Evolutionary conservation across 2,329 filamentous ascomycete species (phyloP).

Genomic region (Periconia sp.): DNA sequence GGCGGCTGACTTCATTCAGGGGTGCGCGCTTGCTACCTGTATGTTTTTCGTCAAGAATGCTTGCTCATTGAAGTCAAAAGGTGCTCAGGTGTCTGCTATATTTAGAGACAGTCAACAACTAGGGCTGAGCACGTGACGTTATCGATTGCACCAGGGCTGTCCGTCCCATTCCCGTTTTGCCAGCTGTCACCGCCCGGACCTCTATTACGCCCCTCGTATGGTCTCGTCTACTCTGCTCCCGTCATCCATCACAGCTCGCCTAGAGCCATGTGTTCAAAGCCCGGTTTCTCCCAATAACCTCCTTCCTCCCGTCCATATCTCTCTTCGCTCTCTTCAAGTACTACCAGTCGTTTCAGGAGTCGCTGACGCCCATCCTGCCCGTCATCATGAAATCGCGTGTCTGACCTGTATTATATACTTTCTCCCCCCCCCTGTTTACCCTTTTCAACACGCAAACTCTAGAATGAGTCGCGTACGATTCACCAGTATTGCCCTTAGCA

Average conservation of each 20-base stretch:
- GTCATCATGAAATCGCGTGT: constrained; percentile 5
- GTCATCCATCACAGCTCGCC: neutral
- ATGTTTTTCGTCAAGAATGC: too few species aligned
- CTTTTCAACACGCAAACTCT: neutral
- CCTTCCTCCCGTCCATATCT: neutral
- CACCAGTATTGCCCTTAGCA: constrained; percentile 16
- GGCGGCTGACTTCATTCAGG: too few species aligned
- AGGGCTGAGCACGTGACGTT: constrained; percentile 3
- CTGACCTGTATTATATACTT: neutral
- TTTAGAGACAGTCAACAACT: too few species aligned
- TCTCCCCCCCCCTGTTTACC: neutral
- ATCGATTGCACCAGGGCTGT: too few species aligned
- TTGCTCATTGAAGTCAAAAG: too few species aligned
- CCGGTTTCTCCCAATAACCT: neutral
- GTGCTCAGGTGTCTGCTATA: too few species aligned
- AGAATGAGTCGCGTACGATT: constrained; percentile 18
- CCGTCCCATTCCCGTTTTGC: neutral
- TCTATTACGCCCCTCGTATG: neutral
- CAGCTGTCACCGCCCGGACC: neutral
- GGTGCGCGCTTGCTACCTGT: too few species aligned
- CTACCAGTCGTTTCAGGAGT: too few species aligned
- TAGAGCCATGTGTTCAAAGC: neutral
- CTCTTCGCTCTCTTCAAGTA: neutral
- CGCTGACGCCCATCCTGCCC: too few species aligned
- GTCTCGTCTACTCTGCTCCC: neutral